Evolutionary conservation across 768 basidiomycete species (phyloP).

Genomic region (Gloeophyllum trabeum): DNA sequence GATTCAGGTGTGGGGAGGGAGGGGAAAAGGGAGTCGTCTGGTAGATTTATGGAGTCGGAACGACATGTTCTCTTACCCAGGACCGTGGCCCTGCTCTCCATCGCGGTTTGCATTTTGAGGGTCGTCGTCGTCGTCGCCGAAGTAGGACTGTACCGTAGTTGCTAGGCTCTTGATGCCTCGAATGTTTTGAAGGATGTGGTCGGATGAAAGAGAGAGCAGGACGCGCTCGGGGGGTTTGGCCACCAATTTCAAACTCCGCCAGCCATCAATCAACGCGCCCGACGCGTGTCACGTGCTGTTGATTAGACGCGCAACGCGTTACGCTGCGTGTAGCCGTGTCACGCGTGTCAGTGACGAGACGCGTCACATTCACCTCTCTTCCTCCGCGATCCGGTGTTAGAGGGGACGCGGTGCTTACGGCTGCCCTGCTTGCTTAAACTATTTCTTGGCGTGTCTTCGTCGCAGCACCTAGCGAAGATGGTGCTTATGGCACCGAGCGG

Average conservation of each 20-base stretch:
- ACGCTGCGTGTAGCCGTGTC: too few relatives aligned
- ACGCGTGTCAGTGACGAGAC: too few relatives aligned
- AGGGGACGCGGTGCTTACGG: too few relatives aligned
- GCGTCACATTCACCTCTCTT: too few relatives aligned
- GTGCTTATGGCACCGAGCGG: too few relatives aligned
- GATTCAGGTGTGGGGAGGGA: constrained; percentile 45
- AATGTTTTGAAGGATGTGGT: neutral
- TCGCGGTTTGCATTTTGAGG: constrained; percentile 10
- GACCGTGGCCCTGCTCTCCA: constrained; percentile 15
- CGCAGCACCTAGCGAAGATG: too few relatives aligned
- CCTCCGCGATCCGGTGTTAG: too few relatives aligned
- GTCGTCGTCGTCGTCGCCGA: neutral
- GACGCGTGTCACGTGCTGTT: neutral
- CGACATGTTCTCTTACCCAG: constrained; percentile 23
- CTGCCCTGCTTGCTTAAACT: too few relatives aligned
- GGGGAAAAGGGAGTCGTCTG: constrained; percentile 15
- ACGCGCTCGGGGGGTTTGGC: neutral
- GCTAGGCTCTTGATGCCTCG: too few relatives aligned
- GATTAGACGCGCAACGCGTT: too few relatives aligned
- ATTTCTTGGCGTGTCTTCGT: too few relatives aligned
- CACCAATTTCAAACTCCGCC: neutral
- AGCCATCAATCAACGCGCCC: neutral
- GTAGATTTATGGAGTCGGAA: constrained; percentile 12
- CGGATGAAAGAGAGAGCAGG: neutral
- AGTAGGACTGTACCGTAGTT: too few relatives aligned